Evolutionary conservation across 306 rosid genomes (phyloP).

Genomic region (Trichosanthes truncata): DNA sequence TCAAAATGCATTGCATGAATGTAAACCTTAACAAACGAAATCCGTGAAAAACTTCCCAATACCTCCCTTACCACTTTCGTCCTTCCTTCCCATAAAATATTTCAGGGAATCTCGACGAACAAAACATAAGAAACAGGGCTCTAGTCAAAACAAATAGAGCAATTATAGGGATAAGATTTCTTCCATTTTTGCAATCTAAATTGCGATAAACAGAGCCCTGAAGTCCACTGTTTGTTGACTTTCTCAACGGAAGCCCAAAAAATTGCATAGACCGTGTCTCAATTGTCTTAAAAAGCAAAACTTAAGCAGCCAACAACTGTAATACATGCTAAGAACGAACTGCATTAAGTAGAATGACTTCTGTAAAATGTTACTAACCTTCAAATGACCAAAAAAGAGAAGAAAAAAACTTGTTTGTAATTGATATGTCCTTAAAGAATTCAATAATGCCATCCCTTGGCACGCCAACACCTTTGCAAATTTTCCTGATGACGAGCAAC

Average conservation of each 20-base stretch:
- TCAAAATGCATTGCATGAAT: not conserved
- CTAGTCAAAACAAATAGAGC: not conserved
- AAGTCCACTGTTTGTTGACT: not conserved
- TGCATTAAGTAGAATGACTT: not conserved
- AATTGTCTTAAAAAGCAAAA: not conserved
- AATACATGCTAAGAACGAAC: not conserved
- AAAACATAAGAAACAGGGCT: not conserved
- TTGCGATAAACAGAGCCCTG: not conserved
- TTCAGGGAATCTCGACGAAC: not conserved
- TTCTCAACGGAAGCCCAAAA: not conserved
- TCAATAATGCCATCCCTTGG: slow-evolving; percentile 90
- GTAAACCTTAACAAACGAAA: not conserved
- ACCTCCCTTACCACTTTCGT: not conserved
- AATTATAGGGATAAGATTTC: not conserved
- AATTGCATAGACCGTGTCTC: not conserved
- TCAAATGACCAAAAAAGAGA: not conserved
- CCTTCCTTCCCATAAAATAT: not conserved
- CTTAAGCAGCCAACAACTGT: not conserved
- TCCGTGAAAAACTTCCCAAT: not conserved
- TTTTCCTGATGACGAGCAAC: slow-evolving; percentile 50
- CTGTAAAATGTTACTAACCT: not conserved
- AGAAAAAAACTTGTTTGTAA: not conserved
- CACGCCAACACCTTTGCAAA: slow-evolving; percentile 57
- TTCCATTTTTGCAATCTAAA: not conserved
- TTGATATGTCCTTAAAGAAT: not conserved